phyloP scores from a whole-genome alignment of 2,329 filamentous ascomycete genomes.

The Hypoxylon sp. region DNA sequence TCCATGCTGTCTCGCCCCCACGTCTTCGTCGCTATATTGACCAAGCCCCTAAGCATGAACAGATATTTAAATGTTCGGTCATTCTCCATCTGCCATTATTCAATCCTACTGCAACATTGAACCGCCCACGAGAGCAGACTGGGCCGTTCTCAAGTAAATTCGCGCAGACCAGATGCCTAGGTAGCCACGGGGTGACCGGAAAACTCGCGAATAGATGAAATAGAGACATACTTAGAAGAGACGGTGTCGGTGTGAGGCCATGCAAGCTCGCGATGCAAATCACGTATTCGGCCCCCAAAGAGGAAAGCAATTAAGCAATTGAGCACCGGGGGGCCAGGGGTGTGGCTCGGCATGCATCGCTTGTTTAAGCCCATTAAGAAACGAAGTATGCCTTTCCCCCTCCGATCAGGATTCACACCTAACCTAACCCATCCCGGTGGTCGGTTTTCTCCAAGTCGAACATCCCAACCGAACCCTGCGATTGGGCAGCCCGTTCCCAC shows the following conservation, averaged over 20 bases:
- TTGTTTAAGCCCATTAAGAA: neutral
- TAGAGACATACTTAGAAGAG: neutral
- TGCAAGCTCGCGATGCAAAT: constrained; percentile 29
- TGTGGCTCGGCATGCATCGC: constrained; percentile 23
- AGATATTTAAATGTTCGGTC: neutral
- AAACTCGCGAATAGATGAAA: neutral
- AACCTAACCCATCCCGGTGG: constrained; percentile 11
- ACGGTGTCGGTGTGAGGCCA: constrained; percentile 25
- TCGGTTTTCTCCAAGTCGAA: constrained; percentile 1
- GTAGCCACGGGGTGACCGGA: neutral
- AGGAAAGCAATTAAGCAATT: constrained; percentile 16
- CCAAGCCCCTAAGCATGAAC: neutral
- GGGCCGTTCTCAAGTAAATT: neutral
- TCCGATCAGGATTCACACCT: constrained; percentile 11
- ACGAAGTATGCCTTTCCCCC: neutral
- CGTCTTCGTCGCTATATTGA: neutral
- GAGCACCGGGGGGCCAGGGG: constrained; percentile 9
- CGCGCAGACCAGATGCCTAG: neutral
- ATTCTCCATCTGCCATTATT: neutral
- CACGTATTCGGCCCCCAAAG: constrained; percentile 22
- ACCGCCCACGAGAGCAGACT: neutral
- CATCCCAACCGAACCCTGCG: constrained; percentile 14
- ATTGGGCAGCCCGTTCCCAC: constrained; percentile 25
- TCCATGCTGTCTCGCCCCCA: neutral
- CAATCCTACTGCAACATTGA: neutral